Evolutionary conservation across 2,329 filamentous ascomycete species (phyloP), one percentile per base, ranked within the genome.

Genomic region (Colletotrichum liriopes): DNA sequence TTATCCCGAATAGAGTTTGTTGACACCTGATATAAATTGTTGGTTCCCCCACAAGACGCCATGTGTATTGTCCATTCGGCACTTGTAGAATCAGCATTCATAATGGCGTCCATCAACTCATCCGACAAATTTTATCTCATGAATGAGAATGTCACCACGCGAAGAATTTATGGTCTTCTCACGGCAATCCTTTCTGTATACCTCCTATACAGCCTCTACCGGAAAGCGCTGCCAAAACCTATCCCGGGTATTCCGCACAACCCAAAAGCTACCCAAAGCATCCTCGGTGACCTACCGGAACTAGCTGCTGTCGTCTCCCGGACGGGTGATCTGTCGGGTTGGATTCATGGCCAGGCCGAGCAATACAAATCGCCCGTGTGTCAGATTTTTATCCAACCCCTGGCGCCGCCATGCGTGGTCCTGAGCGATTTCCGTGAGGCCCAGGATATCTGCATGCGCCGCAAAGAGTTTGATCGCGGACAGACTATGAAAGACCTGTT

Each of bases 361-460:
- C 55, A 68, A 77, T 32, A 4, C 72, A 65, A 73, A 4, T 66
- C 78, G 0, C 78, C 80, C 7, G 66, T 84, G 16, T 75, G 76
- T 9, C 82, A 84, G 56, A 59, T 82, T 39, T 84, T 83, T 64
- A 60, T 82, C 8, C 73, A 76, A 26, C 81, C 82, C 1, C 76
- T 82, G 12, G 67, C 72, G 5, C 75, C 74, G 47, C 81, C 82
- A 0, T 71, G 69, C 1, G 73, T 83, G 4, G 73, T 83, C 5
- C 62, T 84, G 4, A 71, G 78, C 35, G 79, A 82, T 71, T 81
- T 79, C 37, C 77, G 78, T 4, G 79, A 82, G 58, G 66, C 78
- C 1, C 74, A 80, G 35, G 82, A 83, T 58, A 79, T 84, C n/a
- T 73, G 77, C 43, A 71, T 79, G 18, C 78, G 81, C 0, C 77